Evolutionary conservation across 768 basidiomycete species (phyloP).

Genomic region (Saitozyma sp.): DNA sequence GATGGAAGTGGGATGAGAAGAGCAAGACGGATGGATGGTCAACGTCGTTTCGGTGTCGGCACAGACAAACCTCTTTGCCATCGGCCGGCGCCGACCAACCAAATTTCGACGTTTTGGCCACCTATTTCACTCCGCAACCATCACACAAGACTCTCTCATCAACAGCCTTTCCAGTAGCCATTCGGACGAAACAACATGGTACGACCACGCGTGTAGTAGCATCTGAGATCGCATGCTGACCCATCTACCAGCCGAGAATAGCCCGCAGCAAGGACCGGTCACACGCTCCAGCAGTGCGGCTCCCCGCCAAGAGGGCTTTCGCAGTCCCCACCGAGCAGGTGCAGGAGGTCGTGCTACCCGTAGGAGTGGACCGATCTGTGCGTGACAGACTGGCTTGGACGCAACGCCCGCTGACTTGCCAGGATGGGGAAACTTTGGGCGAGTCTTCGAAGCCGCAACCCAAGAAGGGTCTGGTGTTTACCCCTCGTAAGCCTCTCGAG

Average conservation of each 20-base stretch:
- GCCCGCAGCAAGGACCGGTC: constrained; percentile 17
- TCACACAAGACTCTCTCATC: not conserved
- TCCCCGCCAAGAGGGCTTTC: constrained; percentile 20
- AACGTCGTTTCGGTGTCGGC: no score
- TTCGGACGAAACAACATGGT: not conserved
- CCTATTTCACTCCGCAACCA: not conserved
- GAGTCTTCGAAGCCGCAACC: no score
- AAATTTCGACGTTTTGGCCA: constrained; percentile 2
- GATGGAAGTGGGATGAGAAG: not conserved
- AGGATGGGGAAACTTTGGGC: not conserved
- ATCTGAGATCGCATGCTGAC: not conserved
- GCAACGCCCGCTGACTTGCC: not conserved
- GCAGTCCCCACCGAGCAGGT: constrained; percentile 9
- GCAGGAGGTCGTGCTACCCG: constrained; percentile 9
- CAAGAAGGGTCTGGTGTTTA: no score
- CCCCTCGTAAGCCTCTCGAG: no score
- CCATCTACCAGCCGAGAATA: constrained; percentile 5
- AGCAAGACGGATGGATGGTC: not conserved
- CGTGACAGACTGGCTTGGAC: not conserved
- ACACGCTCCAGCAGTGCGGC: constrained; percentile 26
- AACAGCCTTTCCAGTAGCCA: not conserved
- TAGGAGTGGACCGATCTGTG: not conserved
- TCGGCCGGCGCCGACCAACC: not conserved
- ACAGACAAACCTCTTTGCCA: not conserved
- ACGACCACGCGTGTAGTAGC: not conserved